Evolutionary conservation across 768 basidiomycete genomes (phyloP).

Genomic region (Phylloporus scabripes): DNA sequence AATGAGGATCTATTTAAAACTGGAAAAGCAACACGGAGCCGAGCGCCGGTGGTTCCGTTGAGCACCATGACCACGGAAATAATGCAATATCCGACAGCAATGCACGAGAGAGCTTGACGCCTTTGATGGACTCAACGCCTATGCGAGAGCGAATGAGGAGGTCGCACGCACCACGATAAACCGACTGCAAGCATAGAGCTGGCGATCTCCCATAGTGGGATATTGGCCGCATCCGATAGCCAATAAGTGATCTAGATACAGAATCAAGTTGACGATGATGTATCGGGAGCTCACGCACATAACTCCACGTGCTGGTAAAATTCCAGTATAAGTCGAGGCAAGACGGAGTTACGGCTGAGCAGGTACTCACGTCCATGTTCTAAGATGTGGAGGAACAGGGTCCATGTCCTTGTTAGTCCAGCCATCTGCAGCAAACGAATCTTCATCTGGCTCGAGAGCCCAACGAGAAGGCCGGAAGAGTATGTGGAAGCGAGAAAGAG

Average conservation of each 20-base stretch:
- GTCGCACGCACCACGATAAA: constrained; percentile 52
- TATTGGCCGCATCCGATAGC: constrained; percentile 24
- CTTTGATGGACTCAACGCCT: constrained; percentile 26
- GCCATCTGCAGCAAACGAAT: constrained; percentile 46
- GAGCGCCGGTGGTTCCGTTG: constrained; percentile 78
- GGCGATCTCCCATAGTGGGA: constrained; percentile 38
- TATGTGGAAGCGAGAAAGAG: constrained; percentile 33
- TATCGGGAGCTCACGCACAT: constrained; percentile 52
- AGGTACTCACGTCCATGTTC: constrained; percentile 53
- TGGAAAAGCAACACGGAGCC: constrained; percentile 69
- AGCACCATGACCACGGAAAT: constrained; percentile 72
- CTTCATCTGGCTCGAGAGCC: constrained; percentile 37
- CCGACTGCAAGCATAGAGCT: constrained; percentile 74
- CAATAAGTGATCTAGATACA: constrained; percentile 18
- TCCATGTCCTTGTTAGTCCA: constrained; percentile 79
- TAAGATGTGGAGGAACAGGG: constrained; percentile 52
- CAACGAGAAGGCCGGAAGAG: not conserved
- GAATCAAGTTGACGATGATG: constrained; percentile 18
- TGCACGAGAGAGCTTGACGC: constrained; percentile 63
- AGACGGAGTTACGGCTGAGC: not conserved
- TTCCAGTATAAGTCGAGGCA: not conserved
- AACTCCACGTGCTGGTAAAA: constrained; percentile 47
- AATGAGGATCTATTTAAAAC: constrained; percentile 80
- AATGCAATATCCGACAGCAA: constrained; percentile 65
- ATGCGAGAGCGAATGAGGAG: not conserved